Base-by-base conservation (phyloP, 176 grass and related monocot genomes). In the Leersia perrieri region DNA sequence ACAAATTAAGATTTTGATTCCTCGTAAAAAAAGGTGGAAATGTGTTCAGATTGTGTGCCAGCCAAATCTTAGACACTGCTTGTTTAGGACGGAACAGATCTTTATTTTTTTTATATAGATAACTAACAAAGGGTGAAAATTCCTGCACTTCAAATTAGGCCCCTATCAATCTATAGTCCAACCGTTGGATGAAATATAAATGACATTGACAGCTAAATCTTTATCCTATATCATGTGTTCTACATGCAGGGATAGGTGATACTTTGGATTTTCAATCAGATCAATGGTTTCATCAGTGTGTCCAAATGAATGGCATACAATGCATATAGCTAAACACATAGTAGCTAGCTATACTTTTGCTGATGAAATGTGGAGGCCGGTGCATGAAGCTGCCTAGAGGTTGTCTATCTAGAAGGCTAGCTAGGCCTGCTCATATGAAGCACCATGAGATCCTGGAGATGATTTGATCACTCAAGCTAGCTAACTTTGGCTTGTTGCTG, bases 401-500 rank as follows among this genome's bases (percentile, higher is more conserved):
- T 66, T 66, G 18, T 12, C 18, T 23, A 32, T 65, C 63, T 65
- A 20, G 15, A 65, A 65, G 63, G 63, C 14, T 62, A 62, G 25
- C 60, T 33, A 25, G 22, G 49, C 18, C 22, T 53, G 49, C 49
- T 53, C 18, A 53, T 53, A 53, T 53, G 49, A 53, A 53, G 49
- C 49, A 53, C 49, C 47, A n/a, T 53, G 35, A 36, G 33, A 68
- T 36, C 8, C 20, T 5, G 22, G 10, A n/a, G 33, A n/a, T 25
- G 66, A 36, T 68, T 36, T 14, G 67, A 42, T 41, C 36, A n/a
- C 67, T 27, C n/a, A 70, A 42, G 53, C n/a, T 53, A 69, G n/a
- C 36, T 29, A 5, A 44, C 64, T 80, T 81, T 61, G 79, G 20
- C 11, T 67, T 42, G 79, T 15, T 71, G 51, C 41, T 62, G 67